Evolutionary conservation across 768 basidiomycete species (phyloP), one percentile per base, ranked within the genome.

Genomic region (Pholiota conissans): DNA sequence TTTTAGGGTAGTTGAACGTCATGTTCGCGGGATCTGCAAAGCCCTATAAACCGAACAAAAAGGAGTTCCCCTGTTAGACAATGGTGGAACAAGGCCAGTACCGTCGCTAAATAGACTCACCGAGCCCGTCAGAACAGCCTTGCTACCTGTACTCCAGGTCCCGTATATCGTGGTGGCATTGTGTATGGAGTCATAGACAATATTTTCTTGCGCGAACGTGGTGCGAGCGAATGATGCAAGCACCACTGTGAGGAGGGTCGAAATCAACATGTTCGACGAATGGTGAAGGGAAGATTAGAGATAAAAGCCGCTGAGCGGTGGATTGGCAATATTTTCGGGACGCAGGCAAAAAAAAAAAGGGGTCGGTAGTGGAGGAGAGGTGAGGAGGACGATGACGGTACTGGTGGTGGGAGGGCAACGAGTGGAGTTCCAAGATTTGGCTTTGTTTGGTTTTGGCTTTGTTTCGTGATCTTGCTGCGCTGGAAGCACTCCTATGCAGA

Each of bases 101-200:
- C 14, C 29, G 18, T 9, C 18, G n/a, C n/a, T n/a, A n/a, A n/a
- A n/a, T n/a, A n/a, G 4, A 87, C 94, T 75, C 65, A 96, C 95
- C 9, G 85, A 11, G 27, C 96, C 96, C 6, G 96, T 96, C 18
- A 79, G 18, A 27, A 98, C 95, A 28, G 80, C 77, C 63, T 81
- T 79, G 65, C 84, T 86, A 18, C 93, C 93, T 34, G 92, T 87
- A 49, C 81, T 81, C 96, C 96, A 98, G 10, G 94, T 95, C 0
- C 96, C 96, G 28, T 67, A 61, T 50, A 98, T 74, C 54, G 74
- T 48, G 0, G 93, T 93, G 3, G 82, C 76, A 69, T 95, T 95
- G 67, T 89, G 86, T 0, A 53, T 65, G 1, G 66, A 0, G 65
- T 82, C 69, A 66, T 74, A 84, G 0, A 61, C 56, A 57, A 83